Evolutionary conservation across 495 filamentous ascomycete genomes (phyloP), one percentile per base, ranked within the genome.

Genomic region (Bryoglossum gracile): DNA sequence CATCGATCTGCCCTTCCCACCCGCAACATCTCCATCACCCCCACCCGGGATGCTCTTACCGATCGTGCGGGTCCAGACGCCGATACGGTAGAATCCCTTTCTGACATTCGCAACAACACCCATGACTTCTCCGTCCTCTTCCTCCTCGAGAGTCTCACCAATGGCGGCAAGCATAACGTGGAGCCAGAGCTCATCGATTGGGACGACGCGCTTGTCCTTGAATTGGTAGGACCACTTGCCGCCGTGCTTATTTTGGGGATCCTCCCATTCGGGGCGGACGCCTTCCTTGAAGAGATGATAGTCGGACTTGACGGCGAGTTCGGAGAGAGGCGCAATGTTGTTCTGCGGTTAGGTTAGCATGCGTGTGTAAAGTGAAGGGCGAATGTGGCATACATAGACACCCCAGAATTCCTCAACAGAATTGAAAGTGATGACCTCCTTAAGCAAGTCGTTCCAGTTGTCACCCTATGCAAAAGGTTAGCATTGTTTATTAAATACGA

Each of bases 361-460:
- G 47, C 68, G 62, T 17, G n/a, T 13, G 38, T 23, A 54, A 30
- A 26, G 22, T 23, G 28, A 32, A 28, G 41, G 39, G n/a, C 4
- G 9, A 48, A 25, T 18, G 33, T 45, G 34, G 74, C 92, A 62
- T 81, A 97, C 92, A 65, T 99, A 96, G 61, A 97, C 84, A 44
- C 92, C 92, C 92, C 92, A 99, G 74, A 99, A 99, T 66, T 99
- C 94, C 67, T 99, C 92, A 3, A 99, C 92, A 10, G 89, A 94
- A 71, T 91, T 87, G 60, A 99, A 96, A 32, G 87, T 95, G 55
- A 99, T 94, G 49, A 99, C 91, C 64, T 97, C 88, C 72, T 99
- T 99, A 30, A 99, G 70, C 38, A 96, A 71, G 62, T 99, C 92
- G 47, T 91, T 95, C 92, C 92, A 99, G 76, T 95, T 95, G 65